Base-by-base conservation (phyloP, 306 rosid species). In the Parietaria judaica region DNA sequence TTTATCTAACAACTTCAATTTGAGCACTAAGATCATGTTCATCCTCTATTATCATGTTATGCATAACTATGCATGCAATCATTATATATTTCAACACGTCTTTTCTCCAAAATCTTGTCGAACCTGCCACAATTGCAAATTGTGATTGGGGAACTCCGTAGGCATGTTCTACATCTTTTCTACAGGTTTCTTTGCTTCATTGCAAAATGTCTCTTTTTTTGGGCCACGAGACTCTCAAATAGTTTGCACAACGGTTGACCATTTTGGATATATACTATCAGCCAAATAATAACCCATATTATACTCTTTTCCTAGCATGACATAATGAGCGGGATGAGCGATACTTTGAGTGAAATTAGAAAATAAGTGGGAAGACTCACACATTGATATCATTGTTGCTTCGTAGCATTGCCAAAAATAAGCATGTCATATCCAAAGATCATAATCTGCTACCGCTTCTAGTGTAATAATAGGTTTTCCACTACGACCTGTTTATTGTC, bases 251-350 rank as follows among this genome's bases (percentile, higher is more conserved):
- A 12, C 3, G 2, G 51, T 47, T 8, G n/a, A 9, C 23, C n/a
- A n/a, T n/a, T n/a, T n/a, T n/a, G n/a, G n/a, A n/a, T n/a, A n/a
- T n/a, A n/a, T n/a, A n/a, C n/a, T 11, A 50, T 50, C 54, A 8
- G 15, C 14, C n/a, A 50, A 50, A 50, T 50, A 50, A 9, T 50
- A 50, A 50, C 13, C 54, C 0, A 12, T 37, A 45, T 37, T 11
- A 13, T 58, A 58, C 14, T 58, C 31, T 50, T 58, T 58, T 58
- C 45, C 47, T 58, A 13, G 47, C 36, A 58, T 58, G 15, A 58
- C 45, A 58, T 58, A 58, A 4, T n/a, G 45, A 58, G 63, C 62
- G n/a, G 7, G 62, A 35, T 1, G 63, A 15, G 31, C 49, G 39
- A 58, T 38, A 58, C 11, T 31, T 58, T 58, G 3, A 36, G 48